phyloP scores from a whole-genome alignment of 73 alveolate species.

The Paramecium primaurelia region DNA sequence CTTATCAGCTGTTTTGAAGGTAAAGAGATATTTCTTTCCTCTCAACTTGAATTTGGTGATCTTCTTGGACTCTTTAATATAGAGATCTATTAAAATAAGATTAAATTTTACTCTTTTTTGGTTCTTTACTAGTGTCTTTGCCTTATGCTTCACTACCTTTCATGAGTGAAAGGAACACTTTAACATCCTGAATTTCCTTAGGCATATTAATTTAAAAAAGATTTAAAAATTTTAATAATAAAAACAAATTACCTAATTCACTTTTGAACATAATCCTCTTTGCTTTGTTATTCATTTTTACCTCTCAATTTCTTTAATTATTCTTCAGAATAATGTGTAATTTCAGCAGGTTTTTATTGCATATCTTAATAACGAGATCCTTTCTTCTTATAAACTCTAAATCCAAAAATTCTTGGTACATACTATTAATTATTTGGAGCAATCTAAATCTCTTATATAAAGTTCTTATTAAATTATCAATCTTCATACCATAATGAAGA shows the following conservation, averaged over 20 bases:
- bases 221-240: slow-evolving; percentile 37
- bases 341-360: slow-evolving; percentile 51
- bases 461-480: not conserved
- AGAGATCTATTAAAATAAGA: not conserved
- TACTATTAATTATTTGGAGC: slow-evolving; percentile 58
- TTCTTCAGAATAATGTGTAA: slow-evolving; percentile 60
- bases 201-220: slow-evolving; percentile 36
- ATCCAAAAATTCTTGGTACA: slow-evolving; percentile 92
- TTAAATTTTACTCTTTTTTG: slow-evolving; percentile 8
- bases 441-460: slow-evolving; percentile 15
- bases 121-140: slow-evolving; percentile 13
- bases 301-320: slow-evolving; percentile 53
- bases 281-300: slow-evolving; percentile 21
- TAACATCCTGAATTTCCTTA: slow-evolving; percentile 30
- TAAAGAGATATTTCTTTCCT: slow-evolving; percentile 54
- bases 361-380: slow-evolving; percentile 84
- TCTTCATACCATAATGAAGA: slow-evolving; percentile 54
- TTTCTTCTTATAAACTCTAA: slow-evolving; percentile 83
- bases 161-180: slow-evolving; percentile 6
- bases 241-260: not conserved
- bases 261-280: slow-evolving; percentile 27
- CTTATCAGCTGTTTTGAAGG: slow-evolving; percentile 62
- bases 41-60: slow-evolving; percentile 63
- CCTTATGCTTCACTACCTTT: slow-evolving; percentile 35
- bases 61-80: slow-evolving; percentile 49